Evolutionary conservation across 1,284 basidiomycete genomes (phyloP).

Genomic region (Sparassis latifolia): DNA sequence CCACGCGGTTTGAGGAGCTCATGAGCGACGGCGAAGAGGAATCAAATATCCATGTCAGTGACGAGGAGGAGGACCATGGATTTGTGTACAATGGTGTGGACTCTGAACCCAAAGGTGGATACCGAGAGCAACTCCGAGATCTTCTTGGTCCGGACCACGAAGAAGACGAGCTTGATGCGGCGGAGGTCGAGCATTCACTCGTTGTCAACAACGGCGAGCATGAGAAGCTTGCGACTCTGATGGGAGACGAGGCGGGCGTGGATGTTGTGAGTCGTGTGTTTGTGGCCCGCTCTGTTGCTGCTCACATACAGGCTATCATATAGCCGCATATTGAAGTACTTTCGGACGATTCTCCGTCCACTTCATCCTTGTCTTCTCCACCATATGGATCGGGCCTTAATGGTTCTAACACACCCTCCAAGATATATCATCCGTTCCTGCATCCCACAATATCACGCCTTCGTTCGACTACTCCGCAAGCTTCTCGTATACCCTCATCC

Average conservation of each 20-base stretch:
- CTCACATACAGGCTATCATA: conserved; percentile 3
- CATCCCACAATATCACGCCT: conserved; percentile 81
- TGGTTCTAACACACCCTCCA: conserved; percentile 23
- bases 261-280: conserved; percentile 19
- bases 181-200: conserved; percentile 41
- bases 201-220: conserved; percentile 31
- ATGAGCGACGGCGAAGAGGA: conserved; percentile 39
- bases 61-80: conserved; percentile 48
- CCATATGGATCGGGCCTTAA: conserved; percentile 28
- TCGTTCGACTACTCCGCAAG: conserved; percentile 58
- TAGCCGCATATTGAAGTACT: no score
- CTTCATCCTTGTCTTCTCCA: conserved; percentile 29
- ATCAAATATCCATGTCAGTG: conserved; percentile 30
- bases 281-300: conserved; percentile 6
- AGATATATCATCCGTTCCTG: conserved; percentile 45
- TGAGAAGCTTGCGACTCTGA: conserved; percentile 26
- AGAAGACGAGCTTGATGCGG: conserved; percentile 40
- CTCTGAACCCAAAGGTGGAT: conserved; percentile 36
- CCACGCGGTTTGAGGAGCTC: conserved; percentile 67
- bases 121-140: conserved; percentile 65
- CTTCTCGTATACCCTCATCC: conserved; percentile 43
- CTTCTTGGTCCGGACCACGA: conserved; percentile 63
- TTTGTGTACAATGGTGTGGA: conserved; percentile 73
- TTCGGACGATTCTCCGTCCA: conserved; percentile 26
- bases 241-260: conserved; percentile 34